These are phyloP conservation scores for Durotheca rogersii DNA, from an alignment of 495 filamentous ascomycete genomes.

Conservation along the genomic window DNA sequence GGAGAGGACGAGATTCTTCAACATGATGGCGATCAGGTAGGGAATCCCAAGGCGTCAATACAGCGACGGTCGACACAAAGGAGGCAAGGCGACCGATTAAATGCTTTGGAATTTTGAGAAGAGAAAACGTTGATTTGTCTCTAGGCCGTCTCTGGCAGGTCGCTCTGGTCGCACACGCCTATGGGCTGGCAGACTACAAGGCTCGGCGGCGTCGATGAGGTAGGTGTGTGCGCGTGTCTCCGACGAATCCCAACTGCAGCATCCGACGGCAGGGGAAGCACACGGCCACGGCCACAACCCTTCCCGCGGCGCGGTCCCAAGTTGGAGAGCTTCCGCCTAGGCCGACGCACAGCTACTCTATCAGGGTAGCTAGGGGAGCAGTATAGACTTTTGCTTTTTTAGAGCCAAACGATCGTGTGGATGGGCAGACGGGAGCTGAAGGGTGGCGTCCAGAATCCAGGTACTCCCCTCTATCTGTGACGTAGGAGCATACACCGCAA, in stretches of 20 bases:
- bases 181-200: neutral
- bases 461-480: slow-evolving; percentile 16
- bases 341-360: slow-evolving; percentile 18
- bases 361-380: no score
- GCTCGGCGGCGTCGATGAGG: slow-evolving; percentile 8
- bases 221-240: slow-evolving; percentile 10
- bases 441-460: slow-evolving; percentile 8
- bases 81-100: no score
- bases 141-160: neutral
- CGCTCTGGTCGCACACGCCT: neutral
- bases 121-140: neutral
- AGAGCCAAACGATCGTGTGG: neutral
- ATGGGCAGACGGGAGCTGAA: slow-evolving; percentile 18
- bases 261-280: neutral
- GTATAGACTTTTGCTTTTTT: no score
- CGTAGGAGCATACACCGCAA: slow-evolving; percentile 23
- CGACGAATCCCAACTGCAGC: slow-evolving; percentile 15
- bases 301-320: no score
- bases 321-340: slow-evolving; percentile 12
- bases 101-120: no score
- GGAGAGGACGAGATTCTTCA: slow-evolving; percentile 34
- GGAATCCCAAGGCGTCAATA: slow-evolving; percentile 10
- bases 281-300: no score
- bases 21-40: slow-evolving; percentile 29
- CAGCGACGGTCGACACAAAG: slow-evolving; percentile 6